A percentile compares a stretch with the other conserved stretches of the same genome.
These are phyloP conservation scores for Mycocentrospora acerina DNA, from an alignment of 2,329 filamentous ascomycete species.

Conservation along the genomic window DNA sequence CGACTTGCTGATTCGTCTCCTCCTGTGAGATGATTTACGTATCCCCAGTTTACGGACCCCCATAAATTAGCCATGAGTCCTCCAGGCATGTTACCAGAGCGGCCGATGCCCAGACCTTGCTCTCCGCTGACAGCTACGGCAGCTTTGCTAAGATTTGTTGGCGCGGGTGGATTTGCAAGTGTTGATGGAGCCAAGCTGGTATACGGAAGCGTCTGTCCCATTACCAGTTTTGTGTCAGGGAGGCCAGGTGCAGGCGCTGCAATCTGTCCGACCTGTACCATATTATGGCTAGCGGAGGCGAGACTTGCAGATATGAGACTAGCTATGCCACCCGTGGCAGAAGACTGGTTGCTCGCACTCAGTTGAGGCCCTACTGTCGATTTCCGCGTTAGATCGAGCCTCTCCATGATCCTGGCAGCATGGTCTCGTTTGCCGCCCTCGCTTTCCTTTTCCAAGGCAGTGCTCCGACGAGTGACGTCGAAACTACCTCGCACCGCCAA, in stretches of 20 bases:
- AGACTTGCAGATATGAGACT: constrained; percentile 81
- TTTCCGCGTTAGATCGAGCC: constrained; percentile 85
- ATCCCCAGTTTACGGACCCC: constrained; percentile 83
- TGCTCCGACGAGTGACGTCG: constrained; percentile 63
- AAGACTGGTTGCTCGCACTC: constrained; percentile 43
- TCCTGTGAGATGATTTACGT: constrained; percentile 62
- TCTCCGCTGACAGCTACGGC: constrained; percentile 82
- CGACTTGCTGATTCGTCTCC: constrained; percentile 48
- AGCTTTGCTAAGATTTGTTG: constrained; percentile 82
- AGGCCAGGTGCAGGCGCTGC: constrained; percentile 36
- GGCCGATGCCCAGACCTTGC: constrained; percentile 65
- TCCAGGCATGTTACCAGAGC: constrained; percentile 69
- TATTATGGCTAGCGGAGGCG: constrained; percentile 70
- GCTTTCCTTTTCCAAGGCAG: constrained; percentile 61
- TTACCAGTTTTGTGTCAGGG: constrained; percentile 38
- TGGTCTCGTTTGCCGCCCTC: constrained; percentile 77
- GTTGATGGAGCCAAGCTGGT: constrained; percentile 79
- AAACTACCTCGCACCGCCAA: constrained; percentile 66
- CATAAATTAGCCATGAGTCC: constrained; percentile 91
- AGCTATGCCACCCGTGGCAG: constrained; percentile 69
- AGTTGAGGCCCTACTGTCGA: constrained; percentile 58
- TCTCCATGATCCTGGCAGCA: constrained; percentile 86
- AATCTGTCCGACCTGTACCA: constrained; percentile 67
- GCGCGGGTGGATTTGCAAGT: constrained; percentile 76
- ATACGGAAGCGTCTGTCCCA: constrained; percentile 50